A percentile compares a stretch with the other conserved stretches of the same genome.
Conservation (phyloP, 768 basidiomycete genomes). For the Crucibulum laeve region DNA sequence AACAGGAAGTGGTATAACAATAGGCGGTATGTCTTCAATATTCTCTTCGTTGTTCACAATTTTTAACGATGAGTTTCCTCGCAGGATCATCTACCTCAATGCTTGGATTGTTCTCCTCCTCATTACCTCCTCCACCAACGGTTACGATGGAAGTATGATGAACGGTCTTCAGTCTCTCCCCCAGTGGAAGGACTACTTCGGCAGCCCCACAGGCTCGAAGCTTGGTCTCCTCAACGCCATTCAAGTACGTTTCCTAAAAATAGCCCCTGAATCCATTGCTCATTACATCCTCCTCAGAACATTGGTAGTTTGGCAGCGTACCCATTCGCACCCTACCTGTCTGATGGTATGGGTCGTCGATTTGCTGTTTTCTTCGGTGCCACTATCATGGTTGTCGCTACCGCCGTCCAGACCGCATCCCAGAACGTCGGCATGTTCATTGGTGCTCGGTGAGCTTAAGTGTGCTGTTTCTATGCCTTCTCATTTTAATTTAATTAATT, state of each 20-base stretch:
- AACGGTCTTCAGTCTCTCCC: slow-evolving; percentile 69
- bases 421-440: slow-evolving; percentile 76
- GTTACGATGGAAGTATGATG: slow-evolving; percentile 79
- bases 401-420: slow-evolving; percentile 67
- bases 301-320: slow-evolving; percentile 66
- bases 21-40: slow-evolving; percentile 41
- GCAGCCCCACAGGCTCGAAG: slow-evolving; percentile 48
- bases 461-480: not conserved
- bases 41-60: not conserved
- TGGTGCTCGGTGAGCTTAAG: slow-evolving; percentile 55
- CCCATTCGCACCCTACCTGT: slow-evolving; percentile 67
- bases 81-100: slow-evolving; percentile 58
- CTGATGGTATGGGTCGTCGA: slow-evolving; percentile 70
- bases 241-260: slow-evolving; percentile 40
- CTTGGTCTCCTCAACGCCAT: slow-evolving; percentile 73
- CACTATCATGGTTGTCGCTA: slow-evolving; percentile 64
- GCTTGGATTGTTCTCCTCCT: slow-evolving; percentile 68
- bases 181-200: slow-evolving; percentile 63
- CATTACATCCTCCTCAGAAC: slow-evolving; percentile 35
- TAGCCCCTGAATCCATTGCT: not conserved
- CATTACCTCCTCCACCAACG: slow-evolving; percentile 73
- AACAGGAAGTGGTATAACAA: slow-evolving; percentile 76
- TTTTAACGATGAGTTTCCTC: not conserved
- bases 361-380: slow-evolving; percentile 65
- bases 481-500: slow-evolving; percentile 1